These are phyloP conservation scores for Ustilago hordei DNA, from an alignment of 1,284 basidiomycete genomes.

Conservation along the genomic window DNA sequence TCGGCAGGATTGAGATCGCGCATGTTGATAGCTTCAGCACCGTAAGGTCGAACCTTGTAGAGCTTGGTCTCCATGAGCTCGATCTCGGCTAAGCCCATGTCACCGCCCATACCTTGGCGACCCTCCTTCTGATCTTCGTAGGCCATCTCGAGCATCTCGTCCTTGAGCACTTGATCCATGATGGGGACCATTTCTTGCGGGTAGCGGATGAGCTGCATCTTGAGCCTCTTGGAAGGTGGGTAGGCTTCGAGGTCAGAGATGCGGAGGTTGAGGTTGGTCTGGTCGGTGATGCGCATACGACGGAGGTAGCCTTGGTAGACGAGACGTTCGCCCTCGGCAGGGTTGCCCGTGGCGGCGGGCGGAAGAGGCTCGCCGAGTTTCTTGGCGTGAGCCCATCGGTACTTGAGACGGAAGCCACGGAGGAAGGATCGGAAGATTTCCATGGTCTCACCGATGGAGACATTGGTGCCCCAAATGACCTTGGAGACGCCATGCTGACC, in stretches of 20 bases:
- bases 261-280: slow-evolving; percentile 92
- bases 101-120: slow-evolving; percentile 77
- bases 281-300: slow-evolving; percentile 84
- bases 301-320: slow-evolving; percentile 86
- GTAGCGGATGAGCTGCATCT: slow-evolving; percentile 79
- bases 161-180: slow-evolving; percentile 95
- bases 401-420: slow-evolving; percentile 92
- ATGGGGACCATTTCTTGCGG: slow-evolving; percentile 96
- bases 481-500: slow-evolving; percentile 77
- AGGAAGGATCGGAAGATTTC: slow-evolving; percentile 89
- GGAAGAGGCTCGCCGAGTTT: slow-evolving; percentile 74
- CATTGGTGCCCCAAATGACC: slow-evolving; percentile 95
- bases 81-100: slow-evolving; percentile 73
- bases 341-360: slow-evolving; percentile 35
- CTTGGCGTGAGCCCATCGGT: slow-evolving; percentile 81
- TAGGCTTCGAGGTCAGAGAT: slow-evolving; percentile 88
- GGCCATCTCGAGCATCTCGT: slow-evolving; percentile 71
- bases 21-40: slow-evolving; percentile 75
- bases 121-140: slow-evolving; percentile 79
- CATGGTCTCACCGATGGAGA: slow-evolving; percentile 90
- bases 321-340: slow-evolving; percentile 65
- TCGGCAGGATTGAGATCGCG: slow-evolving; percentile 67
- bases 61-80: slow-evolving; percentile 73
- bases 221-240: slow-evolving; percentile 83
- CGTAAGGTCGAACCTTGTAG: slow-evolving; percentile 93